These are phyloP conservation scores for Ajuga chamaepitys DNA, from an alignment of 257 asterid species.

Conservation along the genomic window DNA sequence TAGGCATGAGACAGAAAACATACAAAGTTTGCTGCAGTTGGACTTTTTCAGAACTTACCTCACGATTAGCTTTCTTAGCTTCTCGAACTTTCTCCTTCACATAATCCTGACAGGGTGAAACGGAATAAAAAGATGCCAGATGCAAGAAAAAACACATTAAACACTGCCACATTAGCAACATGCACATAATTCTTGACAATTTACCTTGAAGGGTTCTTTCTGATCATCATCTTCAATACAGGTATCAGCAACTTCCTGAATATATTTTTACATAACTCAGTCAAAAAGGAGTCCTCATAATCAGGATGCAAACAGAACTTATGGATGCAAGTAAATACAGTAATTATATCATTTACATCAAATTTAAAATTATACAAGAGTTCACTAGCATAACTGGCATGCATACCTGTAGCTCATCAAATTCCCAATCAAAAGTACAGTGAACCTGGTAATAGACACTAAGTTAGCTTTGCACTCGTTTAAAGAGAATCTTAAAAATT, in stretches of 20 bases:
- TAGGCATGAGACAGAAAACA: neutral
- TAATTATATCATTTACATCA: neutral
- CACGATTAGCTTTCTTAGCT: slow-evolving; percentile 67
- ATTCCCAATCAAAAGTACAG: slow-evolving; percentile 89
- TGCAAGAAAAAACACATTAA: neutral
- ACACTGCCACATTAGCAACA: neutral
- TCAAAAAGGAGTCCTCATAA: neutral
- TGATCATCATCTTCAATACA: slow-evolving; percentile 72
- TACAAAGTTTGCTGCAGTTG: neutral
- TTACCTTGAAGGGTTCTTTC: slow-evolving; percentile 67
- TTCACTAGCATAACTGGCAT: neutral
- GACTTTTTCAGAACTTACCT: slow-evolving; percentile 31
- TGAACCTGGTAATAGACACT: slow-evolving; percentile 43
- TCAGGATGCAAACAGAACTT: neutral
- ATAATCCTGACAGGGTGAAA: slow-evolving; percentile 35
- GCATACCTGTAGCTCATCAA: slow-evolving; percentile 72
- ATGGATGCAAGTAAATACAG: neutral
- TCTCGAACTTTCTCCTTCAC: slow-evolving; percentile 76
- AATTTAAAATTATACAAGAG: neutral
- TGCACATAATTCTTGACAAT: neutral
- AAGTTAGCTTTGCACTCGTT: slow-evolving; percentile 5
- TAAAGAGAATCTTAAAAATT: neutral
- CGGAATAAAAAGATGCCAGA: neutral
- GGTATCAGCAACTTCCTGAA: slow-evolving; percentile 65
- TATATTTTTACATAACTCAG: neutral